Base-by-base conservation (phyloP, 805 yeast genomes). In the Wickerhamiella sergipiensis region DNA sequence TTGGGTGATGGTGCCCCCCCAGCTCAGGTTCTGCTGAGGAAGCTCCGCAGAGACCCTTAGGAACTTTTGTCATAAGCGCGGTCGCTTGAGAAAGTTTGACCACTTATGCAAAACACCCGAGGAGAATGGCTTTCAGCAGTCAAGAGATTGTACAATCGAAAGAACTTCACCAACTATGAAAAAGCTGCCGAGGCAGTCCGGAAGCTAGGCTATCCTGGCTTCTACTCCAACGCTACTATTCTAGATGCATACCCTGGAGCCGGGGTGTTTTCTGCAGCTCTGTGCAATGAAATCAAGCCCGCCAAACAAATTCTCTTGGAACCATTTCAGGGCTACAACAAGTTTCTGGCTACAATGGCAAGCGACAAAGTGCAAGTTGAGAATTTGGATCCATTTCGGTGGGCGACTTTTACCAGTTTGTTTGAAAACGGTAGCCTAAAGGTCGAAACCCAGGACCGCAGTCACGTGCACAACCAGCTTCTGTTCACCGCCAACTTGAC, bases 261-360 rank as follows among this genome's bases (percentile, higher is more conserved):
- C 31, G 79, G 84, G 4, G 67, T 80, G 1, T 77, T 82, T 57
- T 75, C 89, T 0, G 69, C 80, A 1, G 75, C 80, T 54, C 59
- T 89, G n/a, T 72, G 84, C 62, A 72, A 79, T 50, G 70, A 69
- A 29, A 65, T 83, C 13, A 66, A 74, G 40, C 96, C 96, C 0
- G 63, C 67, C 33, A 77, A 74, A 24, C 88, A 88, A 59, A 57
- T 83, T 0, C 55, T 86, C 3, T 67, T 85, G 63, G 92, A 85
- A 53, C 66, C 73, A 6, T 69, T 77, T 43, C 59, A 63, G 4
- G 55, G 62, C 6, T 70, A 66, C 49, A 49, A 52, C 33, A 51
- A 53, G 36, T 58, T 57, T 46, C 51, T 64, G 31, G 17, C 45
- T 19, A 40, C 45, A 15, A 52, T 57, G 39, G 54, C 44, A 17